Conservation (phyloP, 1,284 basidiomycete genomes). For the Spongispora temasekensis region DNA sequence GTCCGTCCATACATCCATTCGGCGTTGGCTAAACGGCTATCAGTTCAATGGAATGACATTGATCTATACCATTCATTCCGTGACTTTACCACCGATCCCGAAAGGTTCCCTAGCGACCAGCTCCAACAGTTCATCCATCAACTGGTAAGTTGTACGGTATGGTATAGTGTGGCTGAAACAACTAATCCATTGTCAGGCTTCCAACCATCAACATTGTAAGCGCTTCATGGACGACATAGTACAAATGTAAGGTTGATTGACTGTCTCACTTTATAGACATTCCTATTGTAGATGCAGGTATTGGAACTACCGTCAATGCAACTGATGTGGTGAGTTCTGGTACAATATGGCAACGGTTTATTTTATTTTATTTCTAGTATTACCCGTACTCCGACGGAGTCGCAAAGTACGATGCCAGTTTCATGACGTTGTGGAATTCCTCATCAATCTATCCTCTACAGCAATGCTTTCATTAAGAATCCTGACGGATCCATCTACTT, state of each 20-base stretch:
- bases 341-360: background rate
- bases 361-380: constrained; percentile 38
- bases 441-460: constrained; percentile 24
- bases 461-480: constrained; percentile 66
- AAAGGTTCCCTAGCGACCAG: constrained; percentile 60
- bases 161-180: background rate
- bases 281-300: constrained; percentile 44
- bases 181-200: constrained; percentile 22
- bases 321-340: constrained; percentile 41
- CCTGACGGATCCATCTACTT: constrained; percentile 66
- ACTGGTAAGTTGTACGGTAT: constrained; percentile 3
- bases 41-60: constrained; percentile 55
- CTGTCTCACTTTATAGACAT: constrained; percentile 36
- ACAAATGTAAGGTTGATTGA: constrained; percentile 3
- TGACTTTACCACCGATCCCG: constrained; percentile 71
- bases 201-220: constrained; percentile 47
- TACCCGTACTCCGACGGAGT: constrained; percentile 46
- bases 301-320: constrained; percentile 40
- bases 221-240: background rate
- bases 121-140: constrained; percentile 60
- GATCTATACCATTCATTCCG: constrained; percentile 68
- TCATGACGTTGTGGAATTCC: background rate
- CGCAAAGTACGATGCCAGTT: constrained; percentile 37
- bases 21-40: background rate
- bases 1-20: constrained; percentile 2